Conservation (phyloP, 768 basidiomycete genomes). For the Collybia mongolica region DNA sequence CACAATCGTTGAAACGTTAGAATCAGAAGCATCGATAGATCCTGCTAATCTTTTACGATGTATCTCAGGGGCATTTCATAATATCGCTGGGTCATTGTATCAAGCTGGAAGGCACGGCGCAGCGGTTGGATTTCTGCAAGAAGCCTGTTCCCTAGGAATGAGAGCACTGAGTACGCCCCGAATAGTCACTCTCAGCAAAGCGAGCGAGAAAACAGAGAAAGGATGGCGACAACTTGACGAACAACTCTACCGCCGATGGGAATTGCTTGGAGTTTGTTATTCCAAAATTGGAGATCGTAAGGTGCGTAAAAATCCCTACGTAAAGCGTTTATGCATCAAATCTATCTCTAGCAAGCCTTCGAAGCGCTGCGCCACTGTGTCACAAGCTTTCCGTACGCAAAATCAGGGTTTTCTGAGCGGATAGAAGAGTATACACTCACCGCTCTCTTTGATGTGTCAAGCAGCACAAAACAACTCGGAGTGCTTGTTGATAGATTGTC, state of each 20-base stretch:
- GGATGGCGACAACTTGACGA: slow-evolving; percentile 64
- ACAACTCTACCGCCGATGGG: slow-evolving; percentile 72
- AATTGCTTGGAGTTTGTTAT: slow-evolving; percentile 78
- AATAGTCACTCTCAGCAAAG: neutral
- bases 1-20: slow-evolving; percentile 26
- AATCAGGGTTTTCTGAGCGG: slow-evolving; percentile 35
- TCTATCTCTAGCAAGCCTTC: slow-evolving; percentile 53
- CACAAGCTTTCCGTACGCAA: slow-evolving; percentile 49
- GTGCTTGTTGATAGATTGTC: slow-evolving; percentile 65
- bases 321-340: neutral
- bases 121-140: slow-evolving; percentile 65
- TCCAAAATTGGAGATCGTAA: slow-evolving; percentile 75
- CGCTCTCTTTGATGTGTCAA: slow-evolving; percentile 38
- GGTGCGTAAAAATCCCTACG: slow-evolving; percentile 38
- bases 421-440: slow-evolving; percentile 24
- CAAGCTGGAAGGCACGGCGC: slow-evolving; percentile 59
- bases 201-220: slow-evolving; percentile 22
- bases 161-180: slow-evolving; percentile 38
- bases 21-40: slow-evolving; percentile 19
- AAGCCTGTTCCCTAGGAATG: slow-evolving; percentile 56
- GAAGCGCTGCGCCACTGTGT: slow-evolving; percentile 54
- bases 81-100: slow-evolving; percentile 68
- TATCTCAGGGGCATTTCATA: slow-evolving; percentile 70
- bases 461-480: slow-evolving; percentile 53
- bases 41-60: slow-evolving; percentile 64